phyloP scores from a whole-genome alignment of 73 alveolate genomes.

The Diophrys sp. region DNA sequence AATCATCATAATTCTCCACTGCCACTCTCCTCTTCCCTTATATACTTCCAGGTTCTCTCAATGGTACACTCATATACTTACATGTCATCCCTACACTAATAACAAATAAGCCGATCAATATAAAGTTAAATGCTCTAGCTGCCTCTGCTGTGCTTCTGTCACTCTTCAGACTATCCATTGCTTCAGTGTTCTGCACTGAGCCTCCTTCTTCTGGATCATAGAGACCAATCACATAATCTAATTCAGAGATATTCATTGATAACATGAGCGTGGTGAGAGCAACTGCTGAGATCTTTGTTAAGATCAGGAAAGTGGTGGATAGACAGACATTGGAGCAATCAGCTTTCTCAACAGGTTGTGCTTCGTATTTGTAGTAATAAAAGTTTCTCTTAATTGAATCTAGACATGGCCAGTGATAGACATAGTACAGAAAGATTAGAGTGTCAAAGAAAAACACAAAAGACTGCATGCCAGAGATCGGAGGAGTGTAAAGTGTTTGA shows the following conservation, averaged over 20 bases:
- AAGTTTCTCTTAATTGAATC: background rate
- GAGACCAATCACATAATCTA: background rate
- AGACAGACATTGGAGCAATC: constrained; percentile 1
- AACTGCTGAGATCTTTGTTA: background rate
- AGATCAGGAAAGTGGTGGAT: background rate
- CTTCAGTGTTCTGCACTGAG: background rate
- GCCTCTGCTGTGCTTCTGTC: background rate
- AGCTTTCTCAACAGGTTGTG: background rate
- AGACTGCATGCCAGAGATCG: background rate
- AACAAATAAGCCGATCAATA: background rate
- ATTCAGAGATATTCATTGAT: background rate
- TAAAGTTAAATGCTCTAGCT: background rate
- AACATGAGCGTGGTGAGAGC: background rate
- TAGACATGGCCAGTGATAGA: background rate
- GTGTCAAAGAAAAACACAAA: background rate
- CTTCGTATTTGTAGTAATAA: background rate
- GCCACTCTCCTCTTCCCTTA: background rate
- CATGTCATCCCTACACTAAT: background rate
- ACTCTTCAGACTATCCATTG: background rate
- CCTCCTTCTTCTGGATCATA: background rate
- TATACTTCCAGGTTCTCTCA: background rate
- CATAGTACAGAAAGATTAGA: too few relatives aligned
- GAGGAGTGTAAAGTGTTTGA: background rate
- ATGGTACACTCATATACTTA: background rate
- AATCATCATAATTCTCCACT: too few relatives aligned